Evolutionary conservation across 768 basidiomycete genomes (phyloP).

Genomic region (Hortiboletus campestris): DNA sequence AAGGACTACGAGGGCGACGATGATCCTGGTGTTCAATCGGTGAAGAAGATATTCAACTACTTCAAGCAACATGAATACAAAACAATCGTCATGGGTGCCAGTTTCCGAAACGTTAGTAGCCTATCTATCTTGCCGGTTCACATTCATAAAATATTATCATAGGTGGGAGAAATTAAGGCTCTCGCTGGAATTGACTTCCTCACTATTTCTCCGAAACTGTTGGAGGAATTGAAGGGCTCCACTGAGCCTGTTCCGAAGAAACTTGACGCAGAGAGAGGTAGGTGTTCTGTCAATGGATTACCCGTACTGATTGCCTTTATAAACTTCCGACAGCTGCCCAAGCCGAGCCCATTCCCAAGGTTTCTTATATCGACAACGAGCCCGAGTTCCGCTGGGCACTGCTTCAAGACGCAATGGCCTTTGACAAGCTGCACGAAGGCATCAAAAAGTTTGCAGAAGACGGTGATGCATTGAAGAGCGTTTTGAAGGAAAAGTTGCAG

Average conservation of each 20-base stretch:
- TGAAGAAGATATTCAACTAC: slow-evolving; percentile 96
- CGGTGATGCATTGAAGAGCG: slow-evolving; percentile 76
- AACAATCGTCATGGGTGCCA: slow-evolving; percentile 99
- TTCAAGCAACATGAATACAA: slow-evolving; percentile 98
- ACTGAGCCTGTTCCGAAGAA: slow-evolving; percentile 74
- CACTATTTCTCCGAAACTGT: slow-evolving; percentile 85
- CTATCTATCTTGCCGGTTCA: background rate
- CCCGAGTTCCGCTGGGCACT: slow-evolving; percentile 91
- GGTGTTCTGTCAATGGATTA: slow-evolving; percentile 11
- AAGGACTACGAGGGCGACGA: slow-evolving; percentile 83
- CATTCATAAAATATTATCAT: background rate
- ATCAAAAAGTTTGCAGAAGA: slow-evolving; percentile 97
- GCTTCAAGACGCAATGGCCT: slow-evolving; percentile 89
- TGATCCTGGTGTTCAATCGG: slow-evolving; percentile 93
- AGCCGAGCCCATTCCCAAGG: slow-evolving; percentile 69
- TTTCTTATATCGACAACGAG: slow-evolving; percentile 84
- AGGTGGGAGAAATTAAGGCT: slow-evolving; percentile 88
- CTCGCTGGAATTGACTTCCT: slow-evolving; percentile 96
- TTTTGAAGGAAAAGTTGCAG: slow-evolving; percentile 65
- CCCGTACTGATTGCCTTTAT: background rate
- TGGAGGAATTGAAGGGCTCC: slow-evolving; percentile 84
- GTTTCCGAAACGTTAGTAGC: slow-evolving; percentile 85
- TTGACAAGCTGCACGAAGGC: slow-evolving; percentile 94
- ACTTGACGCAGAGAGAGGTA: slow-evolving; percentile 66
- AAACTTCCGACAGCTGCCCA: slow-evolving; percentile 42